phyloP scores from a whole-genome alignment of 2,329 filamentous ascomycete species.

The Talaromyces rugulosus region DNA sequence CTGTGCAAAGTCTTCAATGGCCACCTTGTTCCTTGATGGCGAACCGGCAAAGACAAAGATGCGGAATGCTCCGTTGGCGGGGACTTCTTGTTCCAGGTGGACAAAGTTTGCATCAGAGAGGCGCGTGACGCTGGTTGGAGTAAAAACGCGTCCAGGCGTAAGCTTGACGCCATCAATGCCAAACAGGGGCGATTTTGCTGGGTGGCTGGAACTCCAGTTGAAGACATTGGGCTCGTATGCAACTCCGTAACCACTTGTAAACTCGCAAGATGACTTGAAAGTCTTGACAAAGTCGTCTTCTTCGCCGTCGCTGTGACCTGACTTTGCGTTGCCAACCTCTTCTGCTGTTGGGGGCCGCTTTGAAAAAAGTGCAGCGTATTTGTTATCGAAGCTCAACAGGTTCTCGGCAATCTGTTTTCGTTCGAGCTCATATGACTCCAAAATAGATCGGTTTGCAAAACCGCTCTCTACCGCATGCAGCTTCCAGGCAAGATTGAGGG shows the following conservation, averaged over 20 bases:
- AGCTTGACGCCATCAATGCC: conserved; percentile 63
- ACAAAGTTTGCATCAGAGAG: conserved; percentile 87
- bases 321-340: conserved; percentile 65
- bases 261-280: conserved; percentile 88
- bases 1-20: conserved; percentile 66
- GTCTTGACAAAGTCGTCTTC: conserved; percentile 77
- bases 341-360: conserved; percentile 67
- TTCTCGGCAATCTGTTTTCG: conserved; percentile 80
- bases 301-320: conserved; percentile 26
- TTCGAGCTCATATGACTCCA: conserved; percentile 83
- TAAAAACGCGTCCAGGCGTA: conserved; percentile 69
- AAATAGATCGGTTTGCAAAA: conserved; percentile 68
- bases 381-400: conserved; percentile 79
- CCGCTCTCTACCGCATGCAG: conserved; percentile 84
- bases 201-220: conserved; percentile 75
- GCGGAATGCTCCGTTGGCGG: conserved; percentile 81
- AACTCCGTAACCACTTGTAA: conserved; percentile 88
- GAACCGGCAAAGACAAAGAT: conserved; percentile 81
- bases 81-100: conserved; percentile 84
- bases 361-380: conserved; percentile 87
- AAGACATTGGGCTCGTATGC: conserved; percentile 76
- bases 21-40: conserved; percentile 54
- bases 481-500: conserved; percentile 92
- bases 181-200: conserved; percentile 66
- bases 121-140: conserved; percentile 75